These are phyloP conservation scores for Allantophomopsis cytisporea DNA, from an alignment of 2,329 filamentous ascomycete species.

Conservation along the genomic window DNA sequence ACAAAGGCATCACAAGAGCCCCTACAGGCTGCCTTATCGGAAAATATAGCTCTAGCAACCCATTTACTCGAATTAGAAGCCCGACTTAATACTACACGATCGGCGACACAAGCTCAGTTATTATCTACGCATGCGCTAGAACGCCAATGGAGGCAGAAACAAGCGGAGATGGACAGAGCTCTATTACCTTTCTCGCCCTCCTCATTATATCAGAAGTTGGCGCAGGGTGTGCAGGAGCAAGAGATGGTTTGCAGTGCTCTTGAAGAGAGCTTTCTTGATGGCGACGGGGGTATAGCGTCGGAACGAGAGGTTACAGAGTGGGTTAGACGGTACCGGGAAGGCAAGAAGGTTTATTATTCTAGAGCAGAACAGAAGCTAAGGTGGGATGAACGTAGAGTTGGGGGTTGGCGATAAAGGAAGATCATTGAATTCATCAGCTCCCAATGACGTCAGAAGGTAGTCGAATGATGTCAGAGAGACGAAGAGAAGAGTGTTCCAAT, in stretches of 20 bases:
- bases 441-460: not conserved
- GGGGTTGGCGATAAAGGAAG: conserved; percentile 66
- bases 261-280: conserved; percentile 77
- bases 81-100: conserved; percentile 44
- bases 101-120: conserved; percentile 66
- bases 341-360: conserved; percentile 64
- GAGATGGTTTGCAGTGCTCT: too few relatives aligned
- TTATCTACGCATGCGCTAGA: conserved; percentile 77
- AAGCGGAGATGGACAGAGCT: conserved; percentile 77
- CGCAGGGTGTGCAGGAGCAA: conserved; percentile 64
- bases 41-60: conserved; percentile 59
- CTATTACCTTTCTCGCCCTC: conserved; percentile 76
- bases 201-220: conserved; percentile 72
- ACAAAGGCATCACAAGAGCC: conserved; percentile 50
- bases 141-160: conserved; percentile 82
- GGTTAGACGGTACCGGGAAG: conserved; percentile 69
- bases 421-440: not conserved
- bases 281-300: conserved; percentile 37
- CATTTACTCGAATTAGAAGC: conserved; percentile 47
- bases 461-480: too few relatives aligned
- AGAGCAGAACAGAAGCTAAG: conserved; percentile 78
- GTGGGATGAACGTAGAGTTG: conserved; percentile 93
- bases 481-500: too few relatives aligned
- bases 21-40: conserved; percentile 49
- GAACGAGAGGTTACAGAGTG: conserved; percentile 82